phyloP scores from a whole-genome alignment of 176 grass and related monocot genomes.

The Echinochloa phyllopogon region DNA sequence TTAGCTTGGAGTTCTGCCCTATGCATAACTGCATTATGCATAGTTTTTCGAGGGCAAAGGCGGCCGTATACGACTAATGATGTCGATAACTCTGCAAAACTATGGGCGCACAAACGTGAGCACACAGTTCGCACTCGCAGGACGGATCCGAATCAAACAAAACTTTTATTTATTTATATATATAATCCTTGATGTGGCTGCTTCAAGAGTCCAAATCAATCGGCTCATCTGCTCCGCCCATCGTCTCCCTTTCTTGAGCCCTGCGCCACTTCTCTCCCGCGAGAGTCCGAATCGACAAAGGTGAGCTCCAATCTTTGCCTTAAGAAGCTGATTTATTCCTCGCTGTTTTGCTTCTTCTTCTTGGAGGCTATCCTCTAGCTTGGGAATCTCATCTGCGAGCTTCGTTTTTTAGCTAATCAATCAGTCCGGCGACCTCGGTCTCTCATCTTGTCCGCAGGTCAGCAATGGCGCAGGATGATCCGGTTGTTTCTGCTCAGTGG shows the following conservation, averaged over 20 bases:
- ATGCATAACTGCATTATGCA: background rate
- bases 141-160: background rate
- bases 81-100: background rate
- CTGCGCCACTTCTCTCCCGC: background rate
- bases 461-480: conserved; percentile 66
- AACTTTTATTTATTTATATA: background rate
- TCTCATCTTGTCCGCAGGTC: conserved; percentile 11
- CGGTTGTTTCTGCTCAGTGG: conserved; percentile 76
- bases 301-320: conserved; percentile 14
- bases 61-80: background rate
- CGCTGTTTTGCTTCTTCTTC: background rate
- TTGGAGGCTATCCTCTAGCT: background rate
- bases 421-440: conserved; percentile 20
- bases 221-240: conserved; percentile 16
- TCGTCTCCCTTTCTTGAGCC: background rate
- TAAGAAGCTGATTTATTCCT: background rate
- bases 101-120: background rate
- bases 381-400: conserved; percentile 12
- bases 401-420: conserved; percentile 17
- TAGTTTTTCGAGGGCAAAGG: background rate
- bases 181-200: background rate
- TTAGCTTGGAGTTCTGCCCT: background rate
- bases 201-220: conserved; percentile 41
- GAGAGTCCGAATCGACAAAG: background rate
- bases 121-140: background rate